Conservation (phyloP, 192 early-diverging fungal species). For the Backusella luteola region DNA sequence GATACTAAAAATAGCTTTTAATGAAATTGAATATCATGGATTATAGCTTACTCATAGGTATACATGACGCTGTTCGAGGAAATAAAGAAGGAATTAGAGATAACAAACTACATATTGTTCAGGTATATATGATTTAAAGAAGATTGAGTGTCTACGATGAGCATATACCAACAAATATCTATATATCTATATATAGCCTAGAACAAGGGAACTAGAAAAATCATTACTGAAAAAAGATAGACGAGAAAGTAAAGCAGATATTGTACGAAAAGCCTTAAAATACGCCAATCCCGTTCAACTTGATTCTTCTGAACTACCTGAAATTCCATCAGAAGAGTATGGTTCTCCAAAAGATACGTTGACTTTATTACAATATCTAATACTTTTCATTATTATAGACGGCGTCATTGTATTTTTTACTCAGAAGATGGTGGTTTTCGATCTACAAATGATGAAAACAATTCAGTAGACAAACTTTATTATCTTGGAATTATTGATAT, state of each 20-base stretch:
- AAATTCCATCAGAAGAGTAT: conserved; percentile 46
- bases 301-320: conserved; percentile 57
- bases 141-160: background rate
- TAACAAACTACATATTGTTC: conserved; percentile 3
- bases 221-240: conserved; percentile 38
- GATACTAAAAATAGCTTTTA: conserved; percentile 47
- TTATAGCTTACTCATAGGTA: conserved; percentile 93
- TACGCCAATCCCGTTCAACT: conserved; percentile 57
- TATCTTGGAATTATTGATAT: conserved; percentile 97
- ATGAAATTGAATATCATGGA: conserved; percentile 93
- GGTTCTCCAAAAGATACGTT: background rate
- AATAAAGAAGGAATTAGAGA: conserved; percentile 84
- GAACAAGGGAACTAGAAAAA: conserved; percentile 44
- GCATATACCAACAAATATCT: background rate
- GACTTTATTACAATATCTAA: background rate
- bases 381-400: conserved; percentile 36
- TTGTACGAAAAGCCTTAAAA: conserved; percentile 49
- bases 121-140: conserved; percentile 2
- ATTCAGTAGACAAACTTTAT: conserved; percentile 66
- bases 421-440: conserved; percentile 87
- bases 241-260: conserved; percentile 50
- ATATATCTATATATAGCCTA: conserved; percentile 31
- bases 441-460: conserved; percentile 71
- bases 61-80: conserved; percentile 83
- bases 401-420: conserved; percentile 83